Evolutionary conservation across 2,329 filamentous ascomycete genomes (phyloP), one percentile per base, ranked within the genome.

Genomic region (Ceratocystiopsis minuta): DNA sequence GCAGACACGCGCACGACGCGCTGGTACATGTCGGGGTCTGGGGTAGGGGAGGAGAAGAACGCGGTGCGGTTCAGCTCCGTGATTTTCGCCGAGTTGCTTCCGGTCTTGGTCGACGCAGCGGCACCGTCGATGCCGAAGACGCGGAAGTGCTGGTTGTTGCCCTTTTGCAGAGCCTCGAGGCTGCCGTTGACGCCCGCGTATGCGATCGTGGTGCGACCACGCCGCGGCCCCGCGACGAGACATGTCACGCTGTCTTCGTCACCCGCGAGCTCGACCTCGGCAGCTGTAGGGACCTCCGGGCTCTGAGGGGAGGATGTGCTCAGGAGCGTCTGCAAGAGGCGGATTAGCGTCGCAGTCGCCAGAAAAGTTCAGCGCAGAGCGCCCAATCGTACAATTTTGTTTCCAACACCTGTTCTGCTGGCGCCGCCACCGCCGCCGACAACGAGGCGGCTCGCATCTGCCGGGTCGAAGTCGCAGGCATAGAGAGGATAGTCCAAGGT

Each of bases 201-300:
- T 9, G 75, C 61, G 36, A 71, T 56, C 6, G 72, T 71, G 40
- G 55, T 62, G 52, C 68, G 76, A 40, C 63, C 65, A 59, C 64
- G 71, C 59, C 53, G 69, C 4, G 62, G 70, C 49, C 84, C 76
- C 41, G 80, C 73, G 36, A 77, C 84, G 39, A 95, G 67, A 42
- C 81, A 87, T 49, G 80, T 85, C 45, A 93, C 83, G 43, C 81
- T 92, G 60, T 96, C 88, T 62, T 95, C 87, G 54, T 87, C 75
- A 51, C 75, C 71, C 47, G 81, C 81, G 39, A 94, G 74, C 45
- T 85, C 76, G 53, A 88, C 67, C 51, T 93, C 82, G 49, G 77
- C 73, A 17, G 70, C 64, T 50, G 79, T 64, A 48, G 75, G 68
- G 39, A 84, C 63, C 38, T 77, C 72, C 43, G 38, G 5, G n/a